Conservation (phyloP, 2,329 filamentous ascomycete species). For the Davidsoniella eucalypti region DNA sequence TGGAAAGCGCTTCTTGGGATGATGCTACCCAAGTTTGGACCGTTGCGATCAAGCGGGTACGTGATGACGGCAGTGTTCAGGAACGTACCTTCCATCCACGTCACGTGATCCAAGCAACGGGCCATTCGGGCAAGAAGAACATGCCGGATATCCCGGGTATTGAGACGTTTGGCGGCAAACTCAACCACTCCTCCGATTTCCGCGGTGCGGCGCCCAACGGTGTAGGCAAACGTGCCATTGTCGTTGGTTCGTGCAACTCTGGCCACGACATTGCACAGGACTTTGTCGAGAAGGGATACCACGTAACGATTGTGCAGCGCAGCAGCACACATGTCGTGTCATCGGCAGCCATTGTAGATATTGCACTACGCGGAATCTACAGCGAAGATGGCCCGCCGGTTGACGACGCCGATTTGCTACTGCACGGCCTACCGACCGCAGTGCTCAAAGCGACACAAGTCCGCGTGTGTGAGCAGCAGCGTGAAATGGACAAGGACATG, state of each 20-base stretch:
- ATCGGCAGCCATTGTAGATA: conserved; percentile 33
- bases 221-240: conserved; percentile 40
- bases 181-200: conserved; percentile 48
- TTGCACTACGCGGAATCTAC: conserved; percentile 35
- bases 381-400: conserved; percentile 37
- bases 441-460: conserved; percentile 44
- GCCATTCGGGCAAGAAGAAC: conserved; percentile 50
- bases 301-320: conserved; percentile 54
- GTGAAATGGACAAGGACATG: conserved; percentile 22
- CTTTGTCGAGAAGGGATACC: conserved; percentile 47
- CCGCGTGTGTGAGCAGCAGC: conserved; percentile 22
- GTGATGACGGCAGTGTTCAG: conserved; percentile 30
- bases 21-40: conserved; percentile 36
- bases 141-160: conserved; percentile 40
- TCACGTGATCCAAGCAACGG: conserved; percentile 51
- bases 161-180: conserved; percentile 38
- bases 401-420: conserved; percentile 48
- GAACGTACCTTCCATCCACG: conserved; percentile 40
- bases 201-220: conserved; percentile 30
- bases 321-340: conserved; percentile 48
- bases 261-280: conserved; percentile 55
- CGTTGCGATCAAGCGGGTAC: conserved; percentile 32
- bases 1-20: conserved; percentile 33
- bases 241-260: conserved; percentile 54
- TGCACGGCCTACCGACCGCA: conserved; percentile 39